Conservation (phyloP, 108 stramenopile species). For the Nitzschia sp. region DNA sequence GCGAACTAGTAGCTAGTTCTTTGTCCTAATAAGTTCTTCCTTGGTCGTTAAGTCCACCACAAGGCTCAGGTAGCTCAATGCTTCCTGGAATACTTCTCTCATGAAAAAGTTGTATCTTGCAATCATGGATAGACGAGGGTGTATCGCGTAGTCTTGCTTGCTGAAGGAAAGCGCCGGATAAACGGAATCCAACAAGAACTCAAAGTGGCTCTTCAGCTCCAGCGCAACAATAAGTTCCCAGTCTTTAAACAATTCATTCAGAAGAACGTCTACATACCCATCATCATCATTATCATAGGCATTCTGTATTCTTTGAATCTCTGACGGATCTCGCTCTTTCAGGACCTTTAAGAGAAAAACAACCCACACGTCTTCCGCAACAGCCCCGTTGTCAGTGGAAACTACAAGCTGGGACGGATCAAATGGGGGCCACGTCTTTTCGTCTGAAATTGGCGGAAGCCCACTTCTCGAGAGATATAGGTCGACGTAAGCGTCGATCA, state of each 20-base stretch:
- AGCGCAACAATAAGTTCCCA: conserved; percentile 13
- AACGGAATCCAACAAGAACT: conserved; percentile 9
- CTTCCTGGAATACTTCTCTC: neutral
- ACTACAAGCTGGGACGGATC: conserved; percentile 25
- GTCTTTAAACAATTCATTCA: neutral
- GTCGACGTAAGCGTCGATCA: conserved; percentile 25
- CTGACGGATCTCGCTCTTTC: conserved; percentile 5
- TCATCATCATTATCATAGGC: neutral
- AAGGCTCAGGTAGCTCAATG: neutral
- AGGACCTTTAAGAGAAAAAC: conserved; percentile 19
- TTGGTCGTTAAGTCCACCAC: conserved; percentile 2
- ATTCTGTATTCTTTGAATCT: neutral
- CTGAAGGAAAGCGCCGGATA: neutral
- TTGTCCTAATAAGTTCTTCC: no score
- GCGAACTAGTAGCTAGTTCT: no score
- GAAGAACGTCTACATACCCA: neutral
- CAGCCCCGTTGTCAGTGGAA: conserved; percentile 19
- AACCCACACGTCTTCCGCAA: conserved; percentile 35
- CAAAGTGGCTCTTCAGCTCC: conserved; percentile 12
- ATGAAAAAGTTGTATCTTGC: conserved; percentile 20
- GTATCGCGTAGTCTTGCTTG: conserved; percentile 1
- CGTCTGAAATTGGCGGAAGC: neutral
- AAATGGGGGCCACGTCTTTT: conserved; percentile 11
- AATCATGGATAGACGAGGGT: conserved; percentile 22
- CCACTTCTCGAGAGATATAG: neutral